Evolutionary conservation across 106 monocot species (phyloP), one percentile per base, ranked within the genome.

Genomic region (Ottelia alismoides): DNA sequence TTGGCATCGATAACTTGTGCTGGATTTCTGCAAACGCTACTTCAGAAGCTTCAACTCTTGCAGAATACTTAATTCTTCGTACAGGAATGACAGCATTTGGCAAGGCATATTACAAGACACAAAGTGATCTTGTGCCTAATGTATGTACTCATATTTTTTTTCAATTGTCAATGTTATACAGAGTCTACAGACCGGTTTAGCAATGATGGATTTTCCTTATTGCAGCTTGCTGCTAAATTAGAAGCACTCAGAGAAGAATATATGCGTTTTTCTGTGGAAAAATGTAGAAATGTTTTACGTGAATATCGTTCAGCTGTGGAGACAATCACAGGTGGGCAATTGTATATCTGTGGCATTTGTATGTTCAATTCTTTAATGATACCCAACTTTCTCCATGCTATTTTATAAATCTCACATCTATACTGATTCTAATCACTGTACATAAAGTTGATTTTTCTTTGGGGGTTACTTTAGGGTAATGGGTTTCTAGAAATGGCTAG

Each of bases 41-140:
- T 28, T 61, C 73, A 28, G 73, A 76, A 60, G 82, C 88, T 62
- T 65, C 88, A 55, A 71, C 47, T 40, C 73, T 56, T 49, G 63
- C 76, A 21, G 79, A 79, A 51, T 46, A 65, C 55, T 69, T 89
- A 62, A 79, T 89, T 67, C 89, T 89, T 30, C 76, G 76, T 59
- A 83, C 89, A 27, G 89, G 89, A 50, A 80, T 83, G 89, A 83
- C 89, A 43, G 89, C 80, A 66, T 83, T 89, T 77, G 89, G 89
- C 16, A 80, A 89, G 57, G 79, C 73, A 45, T 83, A 69, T 55
- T 89, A 89, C 45, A 80, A 68, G 66, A 83, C 68, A 55, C 51
- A 74, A 45, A 68, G 74, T 50, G 89, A 89, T 70, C 82, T 89
- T 66, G 89, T 89, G 45, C 79, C 77, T 56, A 52, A 83, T 77